Evolutionary conservation across 2,329 filamentous ascomycete genomes (phyloP), one percentile per base, ranked within the genome.

Genomic region (Xylaria sp.): DNA sequence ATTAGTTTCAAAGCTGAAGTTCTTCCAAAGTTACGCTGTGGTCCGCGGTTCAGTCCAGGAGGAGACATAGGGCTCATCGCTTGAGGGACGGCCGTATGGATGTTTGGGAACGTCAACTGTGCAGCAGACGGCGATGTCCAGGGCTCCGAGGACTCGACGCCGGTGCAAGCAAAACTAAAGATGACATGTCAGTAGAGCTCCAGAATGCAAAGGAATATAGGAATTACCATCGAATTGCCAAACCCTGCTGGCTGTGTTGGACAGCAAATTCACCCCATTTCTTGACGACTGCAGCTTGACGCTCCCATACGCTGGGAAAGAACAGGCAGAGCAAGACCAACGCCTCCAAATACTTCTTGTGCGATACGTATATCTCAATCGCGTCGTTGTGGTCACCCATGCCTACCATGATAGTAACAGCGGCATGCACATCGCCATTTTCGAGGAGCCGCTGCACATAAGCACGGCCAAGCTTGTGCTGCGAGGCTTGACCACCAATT

Each of bases 211-310:
- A 30, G 13, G 35, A 9, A n/a, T n/a, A n/a, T 52, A 46, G 18
- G 55, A 73, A 76, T 66, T 72, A 80, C 79, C 88, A 97, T 68
- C 92, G 83, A 53, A 97, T 94, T 16, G 94, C 94, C 51, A 99
- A 79, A 68, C 96, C 90, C 65, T 94, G 90, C 68, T 96, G 89
- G 13, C 90, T 89, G 67, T 94, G 88, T 63, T 90, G 87, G 10
- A 97, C 87, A 44, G 93, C 91, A 78, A 90, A 87, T 69, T 97
- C 93, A 59, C 94, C 94, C 94, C 94, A 99, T 78, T 94, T 93
- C 67, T 91, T 86, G 63, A 97, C 86, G 52, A 99, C 84, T 68
- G 90, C 89, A 10, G 89, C 88, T 73, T 96, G 92, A 37, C 93
- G 85, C 69, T 94, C 89, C 94, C 94, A 99, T 61, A 97, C 92